Base-by-base conservation (phyloP, 2,329 filamentous ascomycete species). In the Colletotrichum simmondsii region DNA sequence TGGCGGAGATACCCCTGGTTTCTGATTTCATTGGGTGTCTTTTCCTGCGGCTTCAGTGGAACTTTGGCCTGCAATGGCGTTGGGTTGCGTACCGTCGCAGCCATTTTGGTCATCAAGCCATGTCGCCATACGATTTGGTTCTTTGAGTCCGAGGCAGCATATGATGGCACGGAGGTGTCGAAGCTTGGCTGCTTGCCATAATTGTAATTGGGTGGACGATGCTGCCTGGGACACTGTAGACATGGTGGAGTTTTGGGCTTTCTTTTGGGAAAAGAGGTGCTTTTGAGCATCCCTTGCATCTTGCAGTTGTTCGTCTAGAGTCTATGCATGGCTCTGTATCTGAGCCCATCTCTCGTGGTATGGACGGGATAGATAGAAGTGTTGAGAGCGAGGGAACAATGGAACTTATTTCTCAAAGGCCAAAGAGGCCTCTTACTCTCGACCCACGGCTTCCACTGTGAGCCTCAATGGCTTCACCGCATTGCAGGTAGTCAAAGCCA, bases 1-100 rank as follows among this genome's bases (percentile, higher is more conserved):
- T 24, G 56, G 62, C 56, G 64, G 64, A 68, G 64, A 71, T 71
- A 71, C 68, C 62, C 68, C 68, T 68, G 64, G 64, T 52, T 59
- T 59, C 28, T 68, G 65, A 35, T 46, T 68, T 26, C 26, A 11
- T 10, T 57, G 54, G 61, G 19, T 57, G 19, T 52, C 28, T 7
- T 26, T 60, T 59, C 49, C n/a, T 22, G 62, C 62, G 32, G 46
- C 12, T 28, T 19, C n/a, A 65, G 62, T 56, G 30, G 52, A 26
- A 42, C 26, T 24, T 49, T 16, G 32, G 42, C 52, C 56, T 30
- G 53, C 53, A 56, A 19, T 10, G 64, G 64, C 64, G 64, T 66
- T 54, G 52, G 49, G 46, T n/a, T 6, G 49, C 30, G 7, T 37
- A 28, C 32, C 35, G 11, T 11, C n/a, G 30, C 8, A 35, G 16